Percentiles rank a stretch among this genome's conserved stretches.
Evolutionary conservation across 371 early-diverging fungal species (phyloP).

Genomic region (Capillidium heterosporum): DNA sequence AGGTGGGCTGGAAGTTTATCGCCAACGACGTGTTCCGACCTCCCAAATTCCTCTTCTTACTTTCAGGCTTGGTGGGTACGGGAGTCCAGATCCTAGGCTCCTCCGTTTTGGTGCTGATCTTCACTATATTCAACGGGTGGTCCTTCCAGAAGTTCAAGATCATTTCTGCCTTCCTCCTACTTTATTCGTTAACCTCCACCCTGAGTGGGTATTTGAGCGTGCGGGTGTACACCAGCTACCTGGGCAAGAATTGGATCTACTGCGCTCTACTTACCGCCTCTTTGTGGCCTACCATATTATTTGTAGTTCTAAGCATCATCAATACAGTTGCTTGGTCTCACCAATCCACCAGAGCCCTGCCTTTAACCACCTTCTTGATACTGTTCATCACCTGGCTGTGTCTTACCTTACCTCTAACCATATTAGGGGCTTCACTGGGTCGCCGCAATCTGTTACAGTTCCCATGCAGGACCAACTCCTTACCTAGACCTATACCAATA

Average conservation of each 20-base stretch:
- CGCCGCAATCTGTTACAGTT: conserved; percentile 40
- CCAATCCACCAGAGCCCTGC: conserved; percentile 56
- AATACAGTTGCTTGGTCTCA: conserved; percentile 61
- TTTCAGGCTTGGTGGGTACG: conserved; percentile 52
- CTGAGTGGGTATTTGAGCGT: conserved; percentile 52
- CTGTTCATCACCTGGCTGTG: conserved; percentile 49
- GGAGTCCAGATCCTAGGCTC: conserved; percentile 15
- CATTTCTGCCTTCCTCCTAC: conserved; percentile 57
- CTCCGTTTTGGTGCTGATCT: background rate
- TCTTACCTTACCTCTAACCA: conserved; percentile 53
- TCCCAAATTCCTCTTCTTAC: conserved; percentile 40
- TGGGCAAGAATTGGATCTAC: conserved; percentile 48
- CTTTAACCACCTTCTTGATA: conserved; percentile 49
- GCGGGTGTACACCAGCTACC: conserved; percentile 45
- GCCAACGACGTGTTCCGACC: conserved; percentile 77
- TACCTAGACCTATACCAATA: conserved; percentile 64
- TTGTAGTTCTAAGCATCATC: conserved; percentile 31
- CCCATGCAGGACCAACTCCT: conserved; percentile 66
- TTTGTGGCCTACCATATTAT: conserved; percentile 48
- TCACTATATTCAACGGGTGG: background rate
- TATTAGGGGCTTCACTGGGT: conserved; percentile 58
- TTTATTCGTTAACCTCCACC: conserved; percentile 56
- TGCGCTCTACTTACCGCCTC: conserved; percentile 47
- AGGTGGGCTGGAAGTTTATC: conserved; percentile 80
- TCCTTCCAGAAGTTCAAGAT: conserved; percentile 5